phyloP scores from a whole-genome alignment of 2,329 filamentous ascomycete species.

The Venturia pyrina region DNA sequence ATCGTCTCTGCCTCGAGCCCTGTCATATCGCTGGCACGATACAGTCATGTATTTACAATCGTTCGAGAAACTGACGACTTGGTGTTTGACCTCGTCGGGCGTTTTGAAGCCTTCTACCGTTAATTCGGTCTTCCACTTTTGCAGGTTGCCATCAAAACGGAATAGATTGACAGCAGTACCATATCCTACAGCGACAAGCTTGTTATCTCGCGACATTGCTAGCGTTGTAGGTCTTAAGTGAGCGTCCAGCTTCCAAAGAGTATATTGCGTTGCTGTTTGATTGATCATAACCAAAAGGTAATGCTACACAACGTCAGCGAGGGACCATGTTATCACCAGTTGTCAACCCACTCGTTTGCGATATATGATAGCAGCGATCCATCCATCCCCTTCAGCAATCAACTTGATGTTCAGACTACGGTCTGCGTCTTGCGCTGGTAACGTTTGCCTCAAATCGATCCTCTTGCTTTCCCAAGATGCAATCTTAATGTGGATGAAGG shows the following conservation, averaged over 20 bases:
- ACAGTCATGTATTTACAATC: not conserved
- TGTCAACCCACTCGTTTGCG: not conserved
- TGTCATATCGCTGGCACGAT: not conserved
- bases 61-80: not conserved
- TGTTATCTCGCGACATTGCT: not conserved
- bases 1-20: not conserved
- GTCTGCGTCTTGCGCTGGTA: conserved; percentile 1
- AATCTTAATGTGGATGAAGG: not conserved
- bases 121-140: not conserved
- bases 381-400: not conserved
- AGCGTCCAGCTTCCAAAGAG: not conserved
- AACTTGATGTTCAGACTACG: not conserved
- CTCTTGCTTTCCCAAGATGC: not conserved
- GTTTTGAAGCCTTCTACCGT: not conserved
- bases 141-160: not conserved
- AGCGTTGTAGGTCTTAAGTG: not conserved
- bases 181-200: not conserved
- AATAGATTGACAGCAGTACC: not conserved
- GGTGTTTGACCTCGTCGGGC: not conserved
- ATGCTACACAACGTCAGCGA: not conserved
- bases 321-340: not conserved
- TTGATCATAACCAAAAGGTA: not conserved
- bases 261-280: not conserved
- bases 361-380: not conserved
- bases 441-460: not conserved